Base-by-base conservation (phyloP, 768 basidiomycete genomes). In the Royoungia palumana region DNA sequence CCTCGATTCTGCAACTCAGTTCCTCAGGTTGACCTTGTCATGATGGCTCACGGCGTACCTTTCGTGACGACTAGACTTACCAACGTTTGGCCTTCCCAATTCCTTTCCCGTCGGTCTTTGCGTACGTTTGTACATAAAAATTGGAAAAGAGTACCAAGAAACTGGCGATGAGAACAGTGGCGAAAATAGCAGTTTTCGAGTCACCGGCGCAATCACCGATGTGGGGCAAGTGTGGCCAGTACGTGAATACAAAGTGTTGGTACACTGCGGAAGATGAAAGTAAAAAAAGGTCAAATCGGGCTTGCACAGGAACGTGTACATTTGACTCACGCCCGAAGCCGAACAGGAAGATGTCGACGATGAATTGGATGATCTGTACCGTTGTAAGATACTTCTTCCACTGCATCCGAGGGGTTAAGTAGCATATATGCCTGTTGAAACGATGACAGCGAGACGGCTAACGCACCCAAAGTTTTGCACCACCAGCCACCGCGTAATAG, bases 401-500 rank as follows among this genome's bases (percentile, higher is more conserved):
- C 62, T 64, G 24, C n/a, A 5, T 14, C 14, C 16, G 17, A 25
- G 19, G 4, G n/a, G 44, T 36, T 21, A 36, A 19, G n/a, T 5
- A 37, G 19, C 6, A 40, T 37, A 20, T 49, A 47, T 51, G 43
- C 41, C 24, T 35, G 24, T 30, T 21, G 14, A 35, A 28, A 41
- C 17, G 11, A 35, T 6, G 16, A 6, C 16, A 17, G 5, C 1
- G n/a, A n/a, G 10, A 12, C 11, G 25, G 12, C 35, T 3, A 20
- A 53, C 51, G 35, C 30, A 63, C 64, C 64, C 64, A 64, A 7
- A 50, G 20, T 42, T 52, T 66, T 19, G 50, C 34, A 6, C 64
- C 62, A 13, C 93, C 93, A 46, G 94, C 92, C 32, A 92, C 89
- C n/a, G 90, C 90, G 67, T 85, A 96, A 73, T 97, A 98, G 72